Base-by-base conservation (phyloP, 2,329 filamentous ascomycete genomes). In the Hypoxylon sp. region DNA sequence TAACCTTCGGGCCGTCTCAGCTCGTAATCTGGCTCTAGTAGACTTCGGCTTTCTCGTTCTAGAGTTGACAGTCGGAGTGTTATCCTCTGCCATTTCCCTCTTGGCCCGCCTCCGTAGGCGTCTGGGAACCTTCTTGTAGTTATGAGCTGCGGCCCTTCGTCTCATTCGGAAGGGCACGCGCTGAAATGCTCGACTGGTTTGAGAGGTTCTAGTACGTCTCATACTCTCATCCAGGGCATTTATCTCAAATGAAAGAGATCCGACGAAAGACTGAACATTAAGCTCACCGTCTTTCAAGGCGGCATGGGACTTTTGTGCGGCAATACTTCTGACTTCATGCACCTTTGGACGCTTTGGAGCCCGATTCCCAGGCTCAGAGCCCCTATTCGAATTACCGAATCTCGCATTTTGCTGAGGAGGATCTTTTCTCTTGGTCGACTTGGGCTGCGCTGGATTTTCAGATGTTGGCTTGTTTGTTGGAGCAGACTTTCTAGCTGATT, bases 71-170 rank as follows among this genome's bases (percentile, higher is more conserved):
- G 89, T 92, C 0, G 96, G 95, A 0, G 95, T 97, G 71, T 98
- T 98, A 77, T 98, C 95, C 62, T 97, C 92, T 14, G 85, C 84
- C 90, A 97, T 97, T 85, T 97, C 88, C 69, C 81, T 83, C 74
- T 84, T 87, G 0, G 94, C 94, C 72, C 92, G 87, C 42, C 82
- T 82, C 62, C 92, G 88, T 76, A 98, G 81, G 69, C 94, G 85
- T 77, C 91, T 91, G 2, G 96, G 96, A 14, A 99, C 91, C 69
- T 92, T 89, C 81, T 95, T 97, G 37, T 92, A 92, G 86, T 99
- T 98, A 81, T 99, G 96, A 79, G 94, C 97, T 20, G 95, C 96
- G 0, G 95, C 97, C 74, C 96, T 87, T 71, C 96, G 86, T 72
- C 96, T 86, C 86, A 99, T 83, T 55, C 91, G 90, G 73, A 94